Base-by-base conservation (phyloP, 2,329 filamentous ascomycete species). In the Trichoderma gracile region DNA sequence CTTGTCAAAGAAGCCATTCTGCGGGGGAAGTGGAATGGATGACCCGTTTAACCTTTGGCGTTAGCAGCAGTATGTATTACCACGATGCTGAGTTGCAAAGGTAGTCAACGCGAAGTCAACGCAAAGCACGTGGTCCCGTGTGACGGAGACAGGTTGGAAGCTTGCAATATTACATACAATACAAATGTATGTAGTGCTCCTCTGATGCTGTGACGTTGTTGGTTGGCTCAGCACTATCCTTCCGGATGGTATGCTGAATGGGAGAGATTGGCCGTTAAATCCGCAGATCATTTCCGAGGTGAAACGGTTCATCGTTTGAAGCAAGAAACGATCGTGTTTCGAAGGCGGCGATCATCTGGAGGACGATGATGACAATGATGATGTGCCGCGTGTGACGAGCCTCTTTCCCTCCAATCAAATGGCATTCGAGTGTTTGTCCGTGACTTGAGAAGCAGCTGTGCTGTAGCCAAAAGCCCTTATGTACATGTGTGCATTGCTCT, bases 81-180 rank as follows among this genome's bases (percentile, higher is more conserved):
- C 33, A 38, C 33, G 33, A 38, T 38, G 33, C 33, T 14, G 12
- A 38, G 33, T 14, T 55, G 61, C n/a, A n/a, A n/a, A n/a, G n/a
- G n/a, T n/a, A n/a, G n/a, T n/a, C n/a, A n/a, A n/a, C n/a, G n/a
- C n/a, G n/a, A n/a, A 27, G 25, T 52, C 38, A 27, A 23, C 33
- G 45, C 76, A 52, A 79, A 72, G 67, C 80, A 83, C 19, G 68
- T 73, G 30, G 78, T 75, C 43, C 1, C 25, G 46, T 12, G 47
- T 59, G 56, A 40, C 42, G 49, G 49, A 59, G 56, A 50, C 15
- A 5, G 19, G 21, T 49, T 59, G 30, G 17, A 3, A n/a, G n/a
- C 5, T 38, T 59, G n/a, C 27, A 27, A 8, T 27, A 27, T 27
- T 27, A 27, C 27, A 27, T n/a, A n/a, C n/a, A n/a, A n/a, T n/a